Evolutionary conservation across 768 basidiomycete genomes (phyloP).

Genomic region (Lenzites betulinus): DNA sequence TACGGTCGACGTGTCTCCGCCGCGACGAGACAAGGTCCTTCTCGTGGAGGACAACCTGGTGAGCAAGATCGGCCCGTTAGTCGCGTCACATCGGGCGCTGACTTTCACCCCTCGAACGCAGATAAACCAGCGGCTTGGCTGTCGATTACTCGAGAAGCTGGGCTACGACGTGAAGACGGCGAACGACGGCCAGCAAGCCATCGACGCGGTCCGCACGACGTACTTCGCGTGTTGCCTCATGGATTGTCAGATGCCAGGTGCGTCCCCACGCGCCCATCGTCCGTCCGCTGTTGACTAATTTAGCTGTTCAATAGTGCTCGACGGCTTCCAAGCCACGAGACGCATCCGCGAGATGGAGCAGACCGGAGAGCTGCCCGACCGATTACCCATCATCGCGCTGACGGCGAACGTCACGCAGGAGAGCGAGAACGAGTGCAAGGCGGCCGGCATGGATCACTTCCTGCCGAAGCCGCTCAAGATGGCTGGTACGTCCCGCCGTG

Average conservation of each 20-base stretch:
- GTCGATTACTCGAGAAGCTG: conserved; percentile 29
- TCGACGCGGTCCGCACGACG: conserved; percentile 21
- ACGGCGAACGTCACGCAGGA: conserved; percentile 34
- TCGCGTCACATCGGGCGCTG: too few species aligned
- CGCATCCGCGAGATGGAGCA: conserved; percentile 29
- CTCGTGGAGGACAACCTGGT: conserved; percentile 34
- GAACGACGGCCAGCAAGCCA: conserved; percentile 30
- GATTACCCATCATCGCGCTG: conserved; percentile 31
- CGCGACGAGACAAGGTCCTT: conserved; percentile 17
- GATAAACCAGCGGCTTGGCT: conserved; percentile 32
- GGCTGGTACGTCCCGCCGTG: conserved; percentile 20
- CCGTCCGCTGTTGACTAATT: background rate
- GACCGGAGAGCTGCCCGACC: conserved; percentile 24
- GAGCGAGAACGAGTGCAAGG: conserved; percentile 30
- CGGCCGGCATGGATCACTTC: conserved; percentile 33
- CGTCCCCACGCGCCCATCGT: background rate
- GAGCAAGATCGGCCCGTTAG: background rate
- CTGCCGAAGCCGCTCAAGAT: conserved; percentile 32
- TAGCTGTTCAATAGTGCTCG: conserved; percentile 20
- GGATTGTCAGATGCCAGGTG: conserved; percentile 32
- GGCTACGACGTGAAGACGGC: conserved; percentile 30
- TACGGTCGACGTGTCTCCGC: background rate
- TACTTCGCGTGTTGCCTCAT: conserved; percentile 29
- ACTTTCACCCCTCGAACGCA: background rate
- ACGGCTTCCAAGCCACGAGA: conserved; percentile 30